Percentiles rank a stretch among this genome's conserved stretches.
phyloP scores from a whole-genome alignment of 1,139 yeast species.

The Kodamaea ohmeri region DNA sequence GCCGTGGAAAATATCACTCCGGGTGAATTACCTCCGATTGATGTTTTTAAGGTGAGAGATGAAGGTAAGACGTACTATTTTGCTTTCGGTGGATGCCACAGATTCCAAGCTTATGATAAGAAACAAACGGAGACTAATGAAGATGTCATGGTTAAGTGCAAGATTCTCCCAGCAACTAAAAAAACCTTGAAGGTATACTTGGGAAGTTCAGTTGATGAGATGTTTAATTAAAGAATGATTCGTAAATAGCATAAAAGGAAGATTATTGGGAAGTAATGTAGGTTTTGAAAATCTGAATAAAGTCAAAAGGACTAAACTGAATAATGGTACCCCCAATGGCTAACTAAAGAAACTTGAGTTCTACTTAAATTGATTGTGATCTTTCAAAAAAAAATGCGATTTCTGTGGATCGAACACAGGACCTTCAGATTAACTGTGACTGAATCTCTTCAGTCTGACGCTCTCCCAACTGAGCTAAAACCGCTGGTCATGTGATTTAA shows the following conservation, averaged over 20 bases:
- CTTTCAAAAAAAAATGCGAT: constrained; percentile 19
- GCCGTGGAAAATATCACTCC: constrained; percentile 50
- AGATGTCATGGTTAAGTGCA: constrained; percentile 57
- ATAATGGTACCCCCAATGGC: too few species aligned
- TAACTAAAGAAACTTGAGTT: too few species aligned
- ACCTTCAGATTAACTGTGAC: constrained; percentile 49
- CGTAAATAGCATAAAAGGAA: neutral
- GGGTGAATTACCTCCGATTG: constrained; percentile 75
- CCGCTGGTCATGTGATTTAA: constrained; percentile 20
- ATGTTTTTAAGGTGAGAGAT: constrained; percentile 65
- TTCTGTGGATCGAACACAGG: constrained; percentile 56
- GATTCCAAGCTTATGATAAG: constrained; percentile 74
- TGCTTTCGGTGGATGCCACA: constrained; percentile 84
- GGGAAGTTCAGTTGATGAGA: constrained; percentile 61
- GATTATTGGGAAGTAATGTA: too few species aligned
- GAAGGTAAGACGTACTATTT: constrained; percentile 61
- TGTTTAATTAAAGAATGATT: constrained; percentile 44
- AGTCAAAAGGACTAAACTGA: too few species aligned
- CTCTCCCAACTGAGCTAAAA: constrained; percentile 84
- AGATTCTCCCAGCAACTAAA: constrained; percentile 65
- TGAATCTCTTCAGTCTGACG: constrained; percentile 71
- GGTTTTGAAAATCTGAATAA: too few species aligned
- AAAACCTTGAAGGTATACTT: constrained; percentile 58
- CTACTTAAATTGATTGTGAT: too few species aligned
- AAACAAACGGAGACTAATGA: constrained; percentile 16